phyloP scores from a whole-genome alignment of 2,329 filamentous ascomycete species.

The Cylindrodendrum hubeiense region DNA sequence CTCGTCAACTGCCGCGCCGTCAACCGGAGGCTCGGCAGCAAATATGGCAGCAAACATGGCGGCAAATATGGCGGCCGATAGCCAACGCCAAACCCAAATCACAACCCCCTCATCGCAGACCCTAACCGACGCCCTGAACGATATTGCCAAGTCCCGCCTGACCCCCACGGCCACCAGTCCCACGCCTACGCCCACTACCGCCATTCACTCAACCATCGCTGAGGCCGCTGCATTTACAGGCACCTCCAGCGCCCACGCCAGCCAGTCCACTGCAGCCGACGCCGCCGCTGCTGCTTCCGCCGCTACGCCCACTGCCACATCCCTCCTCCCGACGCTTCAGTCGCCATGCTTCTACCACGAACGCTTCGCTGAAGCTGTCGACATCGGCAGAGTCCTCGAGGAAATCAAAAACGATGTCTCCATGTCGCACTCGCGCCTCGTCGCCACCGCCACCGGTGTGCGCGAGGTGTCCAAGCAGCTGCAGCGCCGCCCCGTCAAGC shows the following conservation, averaged over 20 bases:
- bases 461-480: constrained; percentile 96
- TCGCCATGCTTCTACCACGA: constrained; percentile 99
- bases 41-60: too few relatives aligned
- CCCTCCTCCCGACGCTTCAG: constrained; percentile 68
- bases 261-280: not conserved
- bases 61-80: not conserved
- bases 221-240: constrained; percentile 32
- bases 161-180: constrained; percentile 41
- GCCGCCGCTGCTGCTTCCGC: constrained; percentile 2
- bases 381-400: constrained; percentile 93
- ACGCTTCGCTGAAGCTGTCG: constrained; percentile 94
- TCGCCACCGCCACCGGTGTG: constrained; percentile 95
- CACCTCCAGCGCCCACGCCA: constrained; percentile 11
- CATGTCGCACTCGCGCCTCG: constrained; percentile 92
- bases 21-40: constrained; percentile 3
- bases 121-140: constrained; percentile 72
- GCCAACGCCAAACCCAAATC: not conserved
- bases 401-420: constrained; percentile 91
- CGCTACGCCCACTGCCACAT: constrained; percentile 30
- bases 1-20: constrained; percentile 1
- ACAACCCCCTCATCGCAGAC: constrained; percentile 64
- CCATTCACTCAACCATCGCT: constrained; percentile 16
- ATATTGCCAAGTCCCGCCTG: constrained; percentile 59
- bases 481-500: constrained; percentile 90
- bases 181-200: constrained; percentile 16